Evolutionary conservation across 2,329 filamentous ascomycete species (phyloP), one percentile per base, ranked within the genome.

Genomic region (Paracorniculantispora psalliotae): DNA sequence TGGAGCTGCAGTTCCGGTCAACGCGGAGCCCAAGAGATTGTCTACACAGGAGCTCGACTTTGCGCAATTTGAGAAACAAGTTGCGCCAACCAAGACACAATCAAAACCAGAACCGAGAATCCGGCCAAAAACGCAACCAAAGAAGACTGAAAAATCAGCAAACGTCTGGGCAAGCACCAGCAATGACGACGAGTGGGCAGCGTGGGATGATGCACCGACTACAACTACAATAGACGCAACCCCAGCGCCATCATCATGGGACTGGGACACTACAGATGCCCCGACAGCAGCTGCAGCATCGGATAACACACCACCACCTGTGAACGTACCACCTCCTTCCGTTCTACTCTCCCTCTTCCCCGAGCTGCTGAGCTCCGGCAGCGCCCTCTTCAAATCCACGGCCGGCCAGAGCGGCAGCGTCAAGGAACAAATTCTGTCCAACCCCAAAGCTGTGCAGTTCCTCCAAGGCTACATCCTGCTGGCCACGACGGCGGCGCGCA

Each of bases 301-400:
- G 15, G 71, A 77, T 59, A 68, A 71, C 41, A 69, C 71, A 5
- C 75, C 79, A 25, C 89, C 91, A 6, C 92, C 92, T 5, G 91
- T 86, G 19, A 97, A 96, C 68, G 86, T 97, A 8, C 93, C 93
- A 10, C 93, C 93, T 4, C 93, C 93, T 1, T 90, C 90, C 1
- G 81, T 96, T 21, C 78, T 97, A 15, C 80, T 97, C 23, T 86
- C 89, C 9, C 73, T 91, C 8, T 91, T 96, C 64, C 85, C 90
- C 0, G 77, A 83, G 8, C 75, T 96, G 5, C 84, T 96, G 61
- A 79, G 82, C 21, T 78, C 87, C 28, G 86, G 87, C 4, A 83
- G 87, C 62, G 75, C 81, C 19, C 78, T 93, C 1, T 87, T 91
- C 71, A 84, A 84, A 64, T 83, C 85, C 2, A 79, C 89, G 56